A percentile compares a stretch with the other conserved stretches of the same genome.
Evolutionary conservation across 805 yeast genomes (phyloP).

Genomic region (Wickerhamomyces chambardii): DNA sequence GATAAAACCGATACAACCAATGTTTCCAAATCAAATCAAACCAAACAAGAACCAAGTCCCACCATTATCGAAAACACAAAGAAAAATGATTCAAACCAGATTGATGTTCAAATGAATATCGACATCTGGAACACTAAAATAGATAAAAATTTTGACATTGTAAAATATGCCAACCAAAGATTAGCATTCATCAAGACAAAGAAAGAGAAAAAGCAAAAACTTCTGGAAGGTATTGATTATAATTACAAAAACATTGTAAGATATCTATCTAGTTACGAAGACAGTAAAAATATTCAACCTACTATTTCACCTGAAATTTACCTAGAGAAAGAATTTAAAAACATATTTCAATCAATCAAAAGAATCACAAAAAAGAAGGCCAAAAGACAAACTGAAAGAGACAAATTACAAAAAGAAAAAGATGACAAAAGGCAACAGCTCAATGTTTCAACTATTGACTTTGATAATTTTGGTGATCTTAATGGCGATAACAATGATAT

Average conservation of each 20-base stretch:
- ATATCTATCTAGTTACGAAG: constrained; percentile 7
- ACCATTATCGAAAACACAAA: not conserved
- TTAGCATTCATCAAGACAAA: constrained; percentile 24
- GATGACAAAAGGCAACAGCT: constrained; percentile 4
- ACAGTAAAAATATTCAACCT: not conserved
- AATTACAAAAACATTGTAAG: constrained; percentile 3
- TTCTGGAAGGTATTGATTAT: constrained; percentile 6
- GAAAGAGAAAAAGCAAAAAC: constrained; percentile 9
- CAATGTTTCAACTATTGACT: constrained; percentile 5
- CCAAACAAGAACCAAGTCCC: not conserved
- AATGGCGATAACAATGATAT: constrained; percentile 20
- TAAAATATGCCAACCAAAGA: constrained; percentile 45
- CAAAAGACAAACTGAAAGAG: constrained; percentile 18
- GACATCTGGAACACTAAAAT: constrained; percentile 8
- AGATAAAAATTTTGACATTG: constrained; percentile 39
- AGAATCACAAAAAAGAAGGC: constrained; percentile 23
- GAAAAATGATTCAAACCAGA: not conserved
- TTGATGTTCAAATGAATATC: not conserved
- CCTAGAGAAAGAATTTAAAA: constrained; percentile 23
- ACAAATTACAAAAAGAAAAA: constrained; percentile 6
- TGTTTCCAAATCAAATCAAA: constrained; percentile 1
- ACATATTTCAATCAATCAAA: constrained; percentile 20
- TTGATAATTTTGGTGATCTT: constrained; percentile 16
- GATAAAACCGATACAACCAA: constrained; percentile 4
- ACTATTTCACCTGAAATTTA: constrained; percentile 14